phyloP scores from a whole-genome alignment of 2,329 filamentous ascomycete genomes.

The Penicillium paneum region DNA sequence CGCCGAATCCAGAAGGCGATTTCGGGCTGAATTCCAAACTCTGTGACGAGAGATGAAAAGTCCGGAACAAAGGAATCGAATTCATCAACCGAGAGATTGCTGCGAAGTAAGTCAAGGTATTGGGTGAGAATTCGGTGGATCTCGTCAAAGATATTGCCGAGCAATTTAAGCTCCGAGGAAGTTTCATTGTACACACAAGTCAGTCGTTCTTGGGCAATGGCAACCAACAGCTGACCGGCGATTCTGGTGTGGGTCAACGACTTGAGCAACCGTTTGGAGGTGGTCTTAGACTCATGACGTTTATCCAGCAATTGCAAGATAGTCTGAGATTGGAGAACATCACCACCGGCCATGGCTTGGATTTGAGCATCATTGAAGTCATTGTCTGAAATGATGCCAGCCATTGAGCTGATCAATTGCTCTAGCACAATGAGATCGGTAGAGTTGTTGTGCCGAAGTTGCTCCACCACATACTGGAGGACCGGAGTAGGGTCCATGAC shows the following conservation, averaged over 20 bases:
- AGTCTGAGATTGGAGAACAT: slow-evolving; percentile 73
- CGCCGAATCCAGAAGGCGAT: slow-evolving; percentile 83
- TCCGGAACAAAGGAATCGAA: slow-evolving; percentile 78
- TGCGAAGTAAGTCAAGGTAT: slow-evolving; percentile 83
- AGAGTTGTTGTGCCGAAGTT: slow-evolving; percentile 76
- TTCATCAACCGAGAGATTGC: slow-evolving; percentile 69
- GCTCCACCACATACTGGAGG: slow-evolving; percentile 82
- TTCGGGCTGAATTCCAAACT: slow-evolving; percentile 75
- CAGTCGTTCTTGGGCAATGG: slow-evolving; percentile 85
- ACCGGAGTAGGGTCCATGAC: slow-evolving; percentile 81
- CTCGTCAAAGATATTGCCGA: slow-evolving; percentile 86
- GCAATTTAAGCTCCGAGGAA: slow-evolving; percentile 79
- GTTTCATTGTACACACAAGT: slow-evolving; percentile 77
- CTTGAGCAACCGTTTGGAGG: slow-evolving; percentile 75
- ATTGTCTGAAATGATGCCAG: slow-evolving; percentile 79
- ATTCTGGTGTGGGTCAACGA: slow-evolving; percentile 74
- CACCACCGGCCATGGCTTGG: slow-evolving; percentile 81
- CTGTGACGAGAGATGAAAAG: slow-evolving; percentile 67
- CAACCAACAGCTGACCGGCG: slow-evolving; percentile 78
- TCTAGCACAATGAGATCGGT: slow-evolving; percentile 89
- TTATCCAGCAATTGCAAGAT: slow-evolving; percentile 77
- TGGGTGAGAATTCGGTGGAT: slow-evolving; percentile 80
- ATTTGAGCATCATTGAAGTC: slow-evolving; percentile 88
- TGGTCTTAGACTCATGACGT: slow-evolving; percentile 70
- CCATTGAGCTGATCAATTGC: slow-evolving; percentile 88